A percentile compares a stretch with the other conserved stretches of the same genome.
Evolutionary conservation across 352 stramenopile species (phyloP).

Genomic region (Pythium grandisporangium): DNA sequence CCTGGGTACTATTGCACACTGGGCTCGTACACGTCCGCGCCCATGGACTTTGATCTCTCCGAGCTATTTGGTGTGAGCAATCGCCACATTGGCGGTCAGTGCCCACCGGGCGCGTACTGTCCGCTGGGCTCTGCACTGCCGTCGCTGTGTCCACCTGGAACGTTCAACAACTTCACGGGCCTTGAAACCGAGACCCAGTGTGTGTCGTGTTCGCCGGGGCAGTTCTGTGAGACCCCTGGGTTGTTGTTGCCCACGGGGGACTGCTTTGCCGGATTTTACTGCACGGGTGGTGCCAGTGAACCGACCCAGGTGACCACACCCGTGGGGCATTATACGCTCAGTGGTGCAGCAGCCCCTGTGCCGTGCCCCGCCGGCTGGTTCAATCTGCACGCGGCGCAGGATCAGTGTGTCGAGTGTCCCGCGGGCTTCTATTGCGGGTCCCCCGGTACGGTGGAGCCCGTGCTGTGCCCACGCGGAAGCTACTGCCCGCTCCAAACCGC

Average conservation of each 20-base stretch:
- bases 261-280: conserved; percentile 80
- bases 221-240: conserved; percentile 70
- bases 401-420: conserved; percentile 51
- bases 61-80: conserved; percentile 57
- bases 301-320: conserved; percentile 49
- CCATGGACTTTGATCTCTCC: conserved; percentile 70
- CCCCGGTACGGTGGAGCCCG: conserved; percentile 35
- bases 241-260: conserved; percentile 51
- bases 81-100: conserved; percentile 55
- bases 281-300: conserved; percentile 35
- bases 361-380: conserved; percentile 52
- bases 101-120: conserved; percentile 61
- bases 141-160: conserved; percentile 60
- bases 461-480: conserved; percentile 42
- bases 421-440: conserved; percentile 64
- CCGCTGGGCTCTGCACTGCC: conserved; percentile 47
- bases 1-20: conserved; percentile 88
- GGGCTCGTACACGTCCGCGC: conserved; percentile 86
- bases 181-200: conserved; percentile 69
- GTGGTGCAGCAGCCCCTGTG: conserved; percentile 25
- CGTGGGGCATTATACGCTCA: conserved; percentile 39
- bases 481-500: conserved; percentile 56
- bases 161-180: conserved; percentile 65
- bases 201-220: conserved; percentile 58
- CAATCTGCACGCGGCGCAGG: conserved; percentile 42